Evolutionary conservation across 768 basidiomycete species (phyloP).

Genomic region (Boletales sp.): DNA sequence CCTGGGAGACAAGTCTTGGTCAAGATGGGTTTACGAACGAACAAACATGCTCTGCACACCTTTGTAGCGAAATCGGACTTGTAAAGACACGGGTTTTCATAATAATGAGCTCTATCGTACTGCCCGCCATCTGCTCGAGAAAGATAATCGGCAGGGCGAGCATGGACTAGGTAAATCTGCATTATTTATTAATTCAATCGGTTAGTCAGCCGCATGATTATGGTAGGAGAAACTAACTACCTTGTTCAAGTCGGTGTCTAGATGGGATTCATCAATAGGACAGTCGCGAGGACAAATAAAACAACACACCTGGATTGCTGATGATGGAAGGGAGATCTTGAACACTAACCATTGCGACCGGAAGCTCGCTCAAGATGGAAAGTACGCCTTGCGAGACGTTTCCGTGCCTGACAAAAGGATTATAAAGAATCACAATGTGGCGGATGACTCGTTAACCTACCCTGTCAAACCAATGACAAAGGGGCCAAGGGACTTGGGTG

Average conservation of each 20-base stretch:
- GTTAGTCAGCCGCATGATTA: neutral
- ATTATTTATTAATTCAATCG: neutral
- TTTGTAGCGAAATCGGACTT: constrained; percentile 63
- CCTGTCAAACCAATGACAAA: constrained; percentile 82
- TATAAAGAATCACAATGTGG: neutral
- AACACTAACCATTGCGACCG: constrained; percentile 53
- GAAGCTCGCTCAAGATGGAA: constrained; percentile 69
- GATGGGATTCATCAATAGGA: neutral
- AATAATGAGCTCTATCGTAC: constrained; percentile 71
- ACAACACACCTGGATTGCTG: constrained; percentile 42
- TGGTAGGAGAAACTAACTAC: constrained; percentile 25
- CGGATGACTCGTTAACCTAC: constrained; percentile 35
- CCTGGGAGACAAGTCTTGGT: constrained; percentile 36
- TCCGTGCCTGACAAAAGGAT: constrained; percentile 50
- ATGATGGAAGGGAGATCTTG: constrained; percentile 58
- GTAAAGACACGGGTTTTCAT: constrained; percentile 63
- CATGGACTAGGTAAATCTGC: constrained; percentile 77
- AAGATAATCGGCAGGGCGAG: constrained; percentile 67
- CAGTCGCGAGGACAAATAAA: neutral
- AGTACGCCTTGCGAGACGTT: constrained; percentile 80
- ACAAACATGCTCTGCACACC: constrained; percentile 47
- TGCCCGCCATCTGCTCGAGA: constrained; percentile 47
- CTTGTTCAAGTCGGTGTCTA: constrained; percentile 58
- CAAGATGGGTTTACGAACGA: neutral
- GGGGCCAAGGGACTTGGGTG: constrained; percentile 65